Conservation (phyloP, 169 alveolate genomes). For the Cryptosporidium xiaoi region DNA sequence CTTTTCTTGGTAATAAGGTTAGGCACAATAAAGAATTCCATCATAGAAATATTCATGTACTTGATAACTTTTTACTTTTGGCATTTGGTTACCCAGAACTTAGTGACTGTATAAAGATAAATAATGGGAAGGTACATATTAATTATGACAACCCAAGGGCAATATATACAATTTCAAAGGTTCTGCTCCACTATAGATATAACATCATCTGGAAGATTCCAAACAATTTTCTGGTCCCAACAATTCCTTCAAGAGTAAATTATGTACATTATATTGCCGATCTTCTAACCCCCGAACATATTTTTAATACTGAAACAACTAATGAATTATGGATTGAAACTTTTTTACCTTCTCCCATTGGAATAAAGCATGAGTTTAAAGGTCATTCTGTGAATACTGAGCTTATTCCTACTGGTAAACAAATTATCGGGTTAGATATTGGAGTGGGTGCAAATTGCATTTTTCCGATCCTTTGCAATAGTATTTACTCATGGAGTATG, state of each 20-base stretch:
- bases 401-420: slow-evolving; percentile 73
- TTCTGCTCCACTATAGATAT: slow-evolving; percentile 41
- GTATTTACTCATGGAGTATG: slow-evolving; percentile 77
- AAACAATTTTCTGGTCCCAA: slow-evolving; percentile 73
- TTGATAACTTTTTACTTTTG: slow-evolving; percentile 36
- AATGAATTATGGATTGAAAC: not conserved
- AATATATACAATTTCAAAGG: slow-evolving; percentile 6
- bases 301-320: slow-evolving; percentile 30
- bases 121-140: slow-evolving; percentile 9
- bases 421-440: slow-evolving; percentile 75
- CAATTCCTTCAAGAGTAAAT: slow-evolving; percentile 79
- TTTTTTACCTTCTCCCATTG: too few relatives aligned
- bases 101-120: slow-evolving; percentile 22
- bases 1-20: not conserved
- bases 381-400: not conserved
- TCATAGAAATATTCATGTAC: slow-evolving; percentile 26
- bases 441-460: slow-evolving; percentile 81
- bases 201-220: slow-evolving; percentile 54
- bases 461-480: slow-evolving; percentile 75
- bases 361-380: not conserved
- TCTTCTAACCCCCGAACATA: slow-evolving; percentile 72
- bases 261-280: slow-evolving; percentile 80
- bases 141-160: slow-evolving; percentile 31
- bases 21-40: not conserved
- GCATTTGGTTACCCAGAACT: slow-evolving; percentile 20